A percentile compares a stretch with the other conserved stretches of the same genome.
Evolutionary conservation across 2,329 filamentous ascomycete genomes (phyloP).

Genomic region (Monosporascus sp.): DNA sequence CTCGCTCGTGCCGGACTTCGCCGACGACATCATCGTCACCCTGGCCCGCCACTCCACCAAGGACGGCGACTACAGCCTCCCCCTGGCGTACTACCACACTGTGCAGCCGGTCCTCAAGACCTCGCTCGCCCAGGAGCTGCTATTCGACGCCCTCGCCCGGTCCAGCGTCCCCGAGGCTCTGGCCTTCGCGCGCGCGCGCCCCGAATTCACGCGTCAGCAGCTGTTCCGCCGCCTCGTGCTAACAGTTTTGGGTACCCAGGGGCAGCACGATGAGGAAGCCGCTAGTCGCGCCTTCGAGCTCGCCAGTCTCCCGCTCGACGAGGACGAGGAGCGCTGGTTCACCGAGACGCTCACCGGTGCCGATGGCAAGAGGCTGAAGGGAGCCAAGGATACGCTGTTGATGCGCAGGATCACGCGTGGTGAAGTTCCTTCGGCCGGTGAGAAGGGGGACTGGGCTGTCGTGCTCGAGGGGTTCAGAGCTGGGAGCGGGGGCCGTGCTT

Average conservation of each 20-base stretch:
- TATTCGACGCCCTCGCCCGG: constrained; percentile 64
- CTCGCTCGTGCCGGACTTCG: constrained; percentile 72
- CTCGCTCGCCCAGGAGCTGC: constrained; percentile 54
- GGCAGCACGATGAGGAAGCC: constrained; percentile 26
- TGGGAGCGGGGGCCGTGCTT: constrained; percentile 30
- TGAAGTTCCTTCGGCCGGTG: constrained; percentile 41
- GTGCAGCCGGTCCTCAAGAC: constrained; percentile 68
- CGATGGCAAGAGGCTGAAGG: constrained; percentile 57
- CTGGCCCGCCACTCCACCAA: constrained; percentile 58
- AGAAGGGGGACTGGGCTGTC: constrained; percentile 44
- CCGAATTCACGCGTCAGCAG: constrained; percentile 53
- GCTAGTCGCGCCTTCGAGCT: constrained; percentile 62
- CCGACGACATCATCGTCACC: constrained; percentile 71
- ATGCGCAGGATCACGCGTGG: constrained; percentile 69
- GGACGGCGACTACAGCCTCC: constrained; percentile 56
- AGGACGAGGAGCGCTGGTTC: constrained; percentile 69
- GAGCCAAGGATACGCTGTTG: constrained; percentile 67
- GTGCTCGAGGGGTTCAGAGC: constrained; percentile 47
- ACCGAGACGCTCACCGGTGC: constrained; percentile 61
- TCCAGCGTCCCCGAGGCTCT: constrained; percentile 69
- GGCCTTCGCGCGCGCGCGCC: constrained; percentile 63
- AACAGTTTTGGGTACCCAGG: constrained; percentile 44
- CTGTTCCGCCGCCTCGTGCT: constrained; percentile 64
- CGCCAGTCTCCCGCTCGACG: constrained; percentile 65
- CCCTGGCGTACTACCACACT: constrained; percentile 74